Base-by-base conservation (phyloP, 1,284 basidiomycete genomes). In the Pulchroboletus neoregius region DNA sequence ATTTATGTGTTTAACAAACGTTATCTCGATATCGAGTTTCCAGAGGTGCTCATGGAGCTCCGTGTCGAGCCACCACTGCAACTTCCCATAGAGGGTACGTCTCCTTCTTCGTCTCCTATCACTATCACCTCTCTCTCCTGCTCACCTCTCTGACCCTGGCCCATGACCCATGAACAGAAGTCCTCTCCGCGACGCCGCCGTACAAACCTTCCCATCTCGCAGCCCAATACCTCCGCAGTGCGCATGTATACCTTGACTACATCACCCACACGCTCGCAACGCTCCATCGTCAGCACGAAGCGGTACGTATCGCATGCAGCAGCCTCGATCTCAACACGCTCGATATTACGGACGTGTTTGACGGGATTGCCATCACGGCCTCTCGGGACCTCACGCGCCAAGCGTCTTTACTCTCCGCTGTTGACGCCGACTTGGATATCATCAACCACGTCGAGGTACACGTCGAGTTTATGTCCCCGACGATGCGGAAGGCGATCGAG, bases 1-100 rank as follows among this genome's bases (percentile, higher is more conserved):
- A 84, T 90, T 51, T 90, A 78, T 58, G 82, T 89, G 4, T 90
- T 87, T 68, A 90, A 89, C 68, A 87, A 87, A 59, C 71, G 76
- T 54, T 86, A 85, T 56, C 72, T 90, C 32, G 84, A 87, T 50
- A 70, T 79, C 39, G 80, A 84, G 44, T 45, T 85, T 27, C 75
- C 82, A 3, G 74, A 83, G 35, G 79, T 86, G 22, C 64, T 88
- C 6, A 70, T 65, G 15, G 73, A 78, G 37, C 71, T 89, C 10
- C 72, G 65, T n/a, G 68, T 78, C n/a, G 74, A 81, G 36, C 71
- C 84, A 3, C 70, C 72, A 9, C 55, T 87, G 16, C 81, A 87
- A 53, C 79, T 81, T 12, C 73, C 77, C 20, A 76, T 85, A 49
- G 83, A 87, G 68, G 82, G 86, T 84, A 54, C 34, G 61, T 12